Base-by-base conservation (phyloP, 169 alveolate genomes). In the Plasmodium falciparum region DNA sequence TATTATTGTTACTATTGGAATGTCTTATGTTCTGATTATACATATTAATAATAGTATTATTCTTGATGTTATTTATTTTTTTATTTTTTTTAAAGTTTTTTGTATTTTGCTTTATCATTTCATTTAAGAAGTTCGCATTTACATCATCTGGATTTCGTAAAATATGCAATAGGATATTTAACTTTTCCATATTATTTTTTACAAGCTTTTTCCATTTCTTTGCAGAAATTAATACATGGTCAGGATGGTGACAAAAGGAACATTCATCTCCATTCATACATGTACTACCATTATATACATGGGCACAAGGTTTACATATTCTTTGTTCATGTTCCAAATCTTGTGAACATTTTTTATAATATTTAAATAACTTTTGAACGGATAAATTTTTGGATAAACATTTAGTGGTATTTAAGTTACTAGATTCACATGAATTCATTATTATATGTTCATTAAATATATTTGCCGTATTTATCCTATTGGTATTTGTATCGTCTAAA, bases 221-320 rank as follows among this genome's bases (percentile, higher is more conserved):
- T 43, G 91, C 91, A 12, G 91, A 83, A 70, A 83, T 83, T 71
- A 83, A 83, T 47, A 70, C 91, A 70, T 83, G 91, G 39, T 83
- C 91, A 26, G 86, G 83, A 49, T 83, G 91, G 12, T 83, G 91
- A 43, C 91, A 83, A 83, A 83, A 83, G 5, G 73, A 49, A 12
- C 91, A 83, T 17, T 83, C 85, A 71, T 83, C 91, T 22, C 91
- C 91, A 73, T 83, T 83, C 74, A 83, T 62, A 43, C 91, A 83
- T 59, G 69, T 83, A 71, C 52, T 83, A 29, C 91, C 91, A 71
- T 83, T 83, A 73, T 83, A 83, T 8, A 83, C 91, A 39, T 83
- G 91, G 39, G 91, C 91, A 83, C 91, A 83, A 15, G 91, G 91
- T 45, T 83, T 83, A 39, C 91, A 83, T 63, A 63, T 69, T 71